Percentiles rank a stretch among this genome's conserved stretches.
phyloP scores from a whole-genome alignment of 805 yeast genomes.

The Yueomyces sp. region DNA sequence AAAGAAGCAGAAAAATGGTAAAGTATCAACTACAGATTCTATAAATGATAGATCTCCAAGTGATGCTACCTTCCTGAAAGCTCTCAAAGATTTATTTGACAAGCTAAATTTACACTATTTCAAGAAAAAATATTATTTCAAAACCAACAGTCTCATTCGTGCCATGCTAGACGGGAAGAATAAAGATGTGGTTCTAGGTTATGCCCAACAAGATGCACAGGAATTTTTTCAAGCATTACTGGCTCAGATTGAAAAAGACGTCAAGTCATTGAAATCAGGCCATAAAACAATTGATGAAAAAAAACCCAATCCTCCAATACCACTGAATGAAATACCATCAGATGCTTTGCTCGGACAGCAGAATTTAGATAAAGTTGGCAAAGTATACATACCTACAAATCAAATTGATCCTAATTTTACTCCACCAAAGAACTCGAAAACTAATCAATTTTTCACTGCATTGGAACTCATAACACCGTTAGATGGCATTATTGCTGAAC shows the following conservation, averaged over 20 bases:
- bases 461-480: conserved; percentile 65
- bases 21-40: neutral
- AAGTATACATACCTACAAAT: conserved; percentile 54
- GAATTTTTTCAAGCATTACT: conserved; percentile 75
- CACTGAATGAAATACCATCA: conserved; percentile 19
- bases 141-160: conserved; percentile 42
- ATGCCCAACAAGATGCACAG: conserved; percentile 85
- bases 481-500: conserved; percentile 72
- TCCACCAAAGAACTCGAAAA: conserved; percentile 28
- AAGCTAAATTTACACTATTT: conserved; percentile 43
- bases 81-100: conserved; percentile 36
- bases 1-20: neutral
- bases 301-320: neutral
- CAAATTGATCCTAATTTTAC: conserved; percentile 59
- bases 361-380: conserved; percentile 44
- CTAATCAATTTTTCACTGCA: conserved; percentile 14
- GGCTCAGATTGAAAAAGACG: conserved; percentile 41
- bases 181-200: neutral
- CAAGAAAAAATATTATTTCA: conserved; percentile 38
- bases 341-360: conserved; percentile 29
- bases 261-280: conserved; percentile 10
- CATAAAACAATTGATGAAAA: conserved; percentile 6
- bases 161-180: conserved; percentile 30
- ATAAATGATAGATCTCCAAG: neutral
- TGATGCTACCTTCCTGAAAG: conserved; percentile 35